Evolutionary conservation across 2,329 filamentous ascomycete species (phyloP).

Genomic region (Fusarium domesticum): DNA sequence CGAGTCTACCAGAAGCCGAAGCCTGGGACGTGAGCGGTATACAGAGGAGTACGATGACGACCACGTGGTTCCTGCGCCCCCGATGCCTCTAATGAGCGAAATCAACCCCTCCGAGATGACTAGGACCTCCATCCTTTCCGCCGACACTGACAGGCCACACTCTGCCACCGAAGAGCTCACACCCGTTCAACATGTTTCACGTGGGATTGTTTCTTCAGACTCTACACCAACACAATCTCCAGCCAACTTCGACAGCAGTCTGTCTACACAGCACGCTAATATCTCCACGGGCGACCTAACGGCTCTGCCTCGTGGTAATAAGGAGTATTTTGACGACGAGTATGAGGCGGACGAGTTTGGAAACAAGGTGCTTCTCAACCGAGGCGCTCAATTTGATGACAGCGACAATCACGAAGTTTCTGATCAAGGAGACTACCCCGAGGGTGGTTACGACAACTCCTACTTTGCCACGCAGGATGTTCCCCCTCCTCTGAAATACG

Average conservation of each 20-base stretch:
- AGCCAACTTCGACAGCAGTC: slow-evolving; percentile 53
- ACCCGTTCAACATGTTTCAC: slow-evolving; percentile 61
- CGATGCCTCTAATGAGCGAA: slow-evolving; percentile 86
- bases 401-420: slow-evolving; percentile 35
- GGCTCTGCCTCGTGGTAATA: slow-evolving; percentile 49
- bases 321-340: slow-evolving; percentile 41
- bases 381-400: slow-evolving; percentile 47
- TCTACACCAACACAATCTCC: slow-evolving; percentile 62
- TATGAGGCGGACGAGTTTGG: slow-evolving; percentile 48
- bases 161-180: slow-evolving; percentile 63
- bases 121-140: slow-evolving; percentile 80
- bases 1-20: slow-evolving; percentile 46
- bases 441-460: slow-evolving; percentile 41
- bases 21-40: slow-evolving; percentile 44
- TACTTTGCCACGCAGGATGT: slow-evolving; percentile 62
- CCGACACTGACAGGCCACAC: slow-evolving; percentile 69
- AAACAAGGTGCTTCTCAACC: slow-evolving; percentile 41
- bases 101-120: slow-evolving; percentile 85
- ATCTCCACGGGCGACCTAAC: slow-evolving; percentile 58
- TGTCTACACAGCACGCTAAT: slow-evolving; percentile 68
- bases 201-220: slow-evolving; percentile 57
- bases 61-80: slow-evolving; percentile 61
- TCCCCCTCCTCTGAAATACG: slow-evolving; percentile 61
- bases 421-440: slow-evolving; percentile 39
- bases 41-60: slow-evolving; percentile 53